Conservation (phyloP, 345 rosid species). For the Lepidium didymum region DNA sequence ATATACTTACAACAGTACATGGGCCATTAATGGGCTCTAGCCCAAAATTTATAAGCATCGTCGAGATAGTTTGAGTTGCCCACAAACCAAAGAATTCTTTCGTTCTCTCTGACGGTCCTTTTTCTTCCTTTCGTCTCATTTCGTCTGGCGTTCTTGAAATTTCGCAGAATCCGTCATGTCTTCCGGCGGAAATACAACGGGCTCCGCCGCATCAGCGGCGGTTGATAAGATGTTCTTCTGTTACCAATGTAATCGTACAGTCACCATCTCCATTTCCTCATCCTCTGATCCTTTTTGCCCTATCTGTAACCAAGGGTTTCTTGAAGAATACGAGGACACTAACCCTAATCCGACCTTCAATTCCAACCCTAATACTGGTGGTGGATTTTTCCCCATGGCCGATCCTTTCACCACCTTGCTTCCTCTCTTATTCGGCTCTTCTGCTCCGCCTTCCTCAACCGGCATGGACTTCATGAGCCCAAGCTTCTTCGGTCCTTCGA, state of each 20-base stretch:
- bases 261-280: slow-evolving; percentile 35
- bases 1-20: background rate
- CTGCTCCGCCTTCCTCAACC: slow-evolving; percentile 16
- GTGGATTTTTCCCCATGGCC: slow-evolving; percentile 8
- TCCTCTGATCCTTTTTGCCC: slow-evolving; percentile 60
- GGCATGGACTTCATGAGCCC: slow-evolving; percentile 9
- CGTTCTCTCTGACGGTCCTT: background rate
- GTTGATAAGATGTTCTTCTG: slow-evolving; percentile 48
- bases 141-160: slow-evolving; percentile 8
- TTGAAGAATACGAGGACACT: slow-evolving; percentile 57
- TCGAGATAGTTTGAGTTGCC: background rate
- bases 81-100: background rate
- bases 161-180: slow-evolving; percentile 27
- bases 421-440: slow-evolving; percentile 26
- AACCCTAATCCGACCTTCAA: slow-evolving; percentile 32
- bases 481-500: slow-evolving; percentile 19
- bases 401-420: slow-evolving; percentile 31
- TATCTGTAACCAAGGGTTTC: slow-evolving; percentile 46
- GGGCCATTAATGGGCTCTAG: background rate
- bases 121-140: background rate
- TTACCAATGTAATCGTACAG: slow-evolving; percentile 53
- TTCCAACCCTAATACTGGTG: slow-evolving; percentile 6
- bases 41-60: background rate
- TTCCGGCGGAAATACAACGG: slow-evolving; percentile 30
- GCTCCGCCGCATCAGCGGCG: slow-evolving; percentile 25